Evolutionary conservation across 1,139 yeast genomes (phyloP).

Genomic region (Candida albicans): DNA sequence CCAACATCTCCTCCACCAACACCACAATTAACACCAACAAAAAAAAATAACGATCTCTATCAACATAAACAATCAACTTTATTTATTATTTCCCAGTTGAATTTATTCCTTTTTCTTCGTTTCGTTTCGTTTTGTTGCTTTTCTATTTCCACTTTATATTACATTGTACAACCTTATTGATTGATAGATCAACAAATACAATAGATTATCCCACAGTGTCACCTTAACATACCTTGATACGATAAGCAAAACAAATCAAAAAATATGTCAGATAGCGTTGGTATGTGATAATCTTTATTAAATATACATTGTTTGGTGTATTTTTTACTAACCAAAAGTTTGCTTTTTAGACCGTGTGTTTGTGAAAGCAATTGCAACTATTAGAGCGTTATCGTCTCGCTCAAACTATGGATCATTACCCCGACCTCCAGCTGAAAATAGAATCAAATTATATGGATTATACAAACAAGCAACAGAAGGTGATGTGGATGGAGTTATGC

Average conservation of each 20-base stretch:
- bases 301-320: background rate
- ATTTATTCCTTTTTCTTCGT: no score
- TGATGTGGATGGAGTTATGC: slow-evolving; percentile 67
- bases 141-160: no score
- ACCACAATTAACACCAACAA: no score
- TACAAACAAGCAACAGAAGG: slow-evolving; percentile 92
- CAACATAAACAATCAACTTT: no score
- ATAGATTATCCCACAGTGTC: background rate
- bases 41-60: no score
- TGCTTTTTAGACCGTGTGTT: slow-evolving; percentile 62
- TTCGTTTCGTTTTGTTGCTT: no score
- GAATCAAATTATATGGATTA: slow-evolving; percentile 73
- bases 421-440: slow-evolving; percentile 73
- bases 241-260: background rate
- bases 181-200: background rate
- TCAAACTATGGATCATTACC: slow-evolving; percentile 71
- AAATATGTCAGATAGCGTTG: slow-evolving; percentile 16
- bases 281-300: slow-evolving; percentile 10
- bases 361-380: slow-evolving; percentile 77
- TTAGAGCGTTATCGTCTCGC: slow-evolving; percentile 68
- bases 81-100: no score
- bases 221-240: background rate
- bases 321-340: slow-evolving; percentile 1
- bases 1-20: no score
- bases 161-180: no score